A percentile compares a stretch with the other conserved stretches of the same genome.
Evolutionary conservation across 768 basidiomycete genomes (phyloP).

Genomic region (Mycena pura): DNA sequence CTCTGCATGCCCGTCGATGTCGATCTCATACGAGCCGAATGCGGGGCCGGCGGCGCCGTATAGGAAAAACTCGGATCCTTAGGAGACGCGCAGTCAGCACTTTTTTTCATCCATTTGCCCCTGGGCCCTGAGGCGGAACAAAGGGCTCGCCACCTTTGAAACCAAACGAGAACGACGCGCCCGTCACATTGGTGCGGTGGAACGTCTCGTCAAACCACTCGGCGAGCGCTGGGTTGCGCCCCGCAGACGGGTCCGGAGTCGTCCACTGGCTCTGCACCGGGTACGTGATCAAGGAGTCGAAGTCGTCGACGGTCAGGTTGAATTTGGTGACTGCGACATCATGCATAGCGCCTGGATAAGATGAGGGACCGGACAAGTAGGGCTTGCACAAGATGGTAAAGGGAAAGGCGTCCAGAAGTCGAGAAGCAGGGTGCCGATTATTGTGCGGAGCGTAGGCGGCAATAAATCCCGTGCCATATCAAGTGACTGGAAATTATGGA

Average conservation of each 20-base stretch:
- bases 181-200: constrained; percentile 20
- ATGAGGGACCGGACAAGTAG: background rate
- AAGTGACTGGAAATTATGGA: constrained; percentile 4
- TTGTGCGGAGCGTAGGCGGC: constrained; percentile 5
- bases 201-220: constrained; percentile 27
- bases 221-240: constrained; percentile 6
- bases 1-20: constrained; percentile 12
- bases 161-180: constrained; percentile 13
- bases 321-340: background rate
- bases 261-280: constrained; percentile 23
- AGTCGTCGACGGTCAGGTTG: constrained; percentile 26
- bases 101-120: too few relatives aligned
- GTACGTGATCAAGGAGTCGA: constrained; percentile 28
- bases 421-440: background rate
- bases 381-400: background rate
- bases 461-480: constrained; percentile 9
- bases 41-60: constrained; percentile 22
- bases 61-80: constrained; percentile 18
- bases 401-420: background rate
- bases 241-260: constrained; percentile 26
- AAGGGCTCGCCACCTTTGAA: constrained; percentile 29
- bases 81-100: background rate
- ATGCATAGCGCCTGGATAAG: background rate
- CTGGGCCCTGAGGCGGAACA: too few relatives aligned
- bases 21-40: constrained; percentile 18